These are phyloP conservation scores for Colletotrichum musae DNA, from an alignment of 2,329 filamentous ascomycete genomes.

Conservation along the genomic window DNA sequence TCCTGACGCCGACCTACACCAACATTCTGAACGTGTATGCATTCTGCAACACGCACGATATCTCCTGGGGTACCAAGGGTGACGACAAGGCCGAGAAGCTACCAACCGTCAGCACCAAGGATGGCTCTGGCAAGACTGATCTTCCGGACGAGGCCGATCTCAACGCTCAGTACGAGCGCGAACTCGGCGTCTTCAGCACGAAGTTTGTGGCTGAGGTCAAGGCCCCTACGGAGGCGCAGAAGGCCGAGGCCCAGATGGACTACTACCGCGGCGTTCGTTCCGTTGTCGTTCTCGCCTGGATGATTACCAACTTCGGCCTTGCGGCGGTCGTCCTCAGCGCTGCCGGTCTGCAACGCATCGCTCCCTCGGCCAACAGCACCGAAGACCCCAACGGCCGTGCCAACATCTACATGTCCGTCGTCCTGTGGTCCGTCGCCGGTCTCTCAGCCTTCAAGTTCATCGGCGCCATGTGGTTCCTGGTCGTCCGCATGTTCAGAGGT, in stretches of 20 bases:
- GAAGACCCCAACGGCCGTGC: slow-evolving; percentile 69
- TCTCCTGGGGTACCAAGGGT: slow-evolving; percentile 98
- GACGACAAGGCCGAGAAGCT: slow-evolving; percentile 96
- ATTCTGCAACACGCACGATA: slow-evolving; percentile 98
- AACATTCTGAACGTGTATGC: slow-evolving; percentile 99
- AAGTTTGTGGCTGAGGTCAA: slow-evolving; percentile 84
- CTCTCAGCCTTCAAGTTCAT: slow-evolving; percentile 89
- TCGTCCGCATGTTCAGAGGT: slow-evolving; percentile 87
- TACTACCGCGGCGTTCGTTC: slow-evolving; percentile 98
- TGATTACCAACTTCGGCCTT: slow-evolving; percentile 94
- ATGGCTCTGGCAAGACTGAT: slow-evolving; percentile 92
- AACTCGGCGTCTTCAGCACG: slow-evolving; percentile 79
- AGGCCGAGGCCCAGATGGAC: slow-evolving; percentile 91
- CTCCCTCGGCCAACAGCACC: slow-evolving; percentile 56
- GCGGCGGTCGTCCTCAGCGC: slow-evolving; percentile 88
- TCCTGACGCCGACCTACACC: slow-evolving; percentile 96
- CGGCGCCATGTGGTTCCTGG: slow-evolving; percentile 91
- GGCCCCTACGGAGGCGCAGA: slow-evolving; percentile 65
- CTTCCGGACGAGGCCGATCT: slow-evolving; percentile 95
- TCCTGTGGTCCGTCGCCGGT: slow-evolving; percentile 90
- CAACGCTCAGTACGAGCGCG: slow-evolving; percentile 93
- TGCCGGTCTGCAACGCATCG: slow-evolving; percentile 82
- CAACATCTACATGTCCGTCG: slow-evolving; percentile 87
- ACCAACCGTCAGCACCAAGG: slow-evolving; percentile 89
- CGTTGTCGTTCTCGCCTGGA: slow-evolving; percentile 93